Base-by-base conservation (phyloP, 2,329 filamentous ascomycete genomes). In the Penicillium sp. region DNA sequence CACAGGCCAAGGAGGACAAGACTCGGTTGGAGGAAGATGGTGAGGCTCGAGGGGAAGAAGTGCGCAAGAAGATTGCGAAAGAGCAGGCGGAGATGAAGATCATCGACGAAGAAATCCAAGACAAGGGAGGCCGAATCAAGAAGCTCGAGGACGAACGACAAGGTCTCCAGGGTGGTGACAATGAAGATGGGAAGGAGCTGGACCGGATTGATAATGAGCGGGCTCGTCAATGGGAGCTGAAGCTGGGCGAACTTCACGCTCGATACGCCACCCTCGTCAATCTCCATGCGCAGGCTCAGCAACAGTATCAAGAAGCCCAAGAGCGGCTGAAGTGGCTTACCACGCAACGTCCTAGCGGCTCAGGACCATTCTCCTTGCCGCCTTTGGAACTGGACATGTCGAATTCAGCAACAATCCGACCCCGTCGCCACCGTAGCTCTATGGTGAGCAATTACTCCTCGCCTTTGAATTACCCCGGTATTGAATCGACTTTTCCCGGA, bases 81-180 rank as follows among this genome's bases (percentile, higher is more conserved):
- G 78, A 80, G 59, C 77, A 80, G 56, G 62, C 67, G 8, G 73
- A 77, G 13, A 82, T 86, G 73, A 86, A 83, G 60, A 66, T 71
- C 7, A 74, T 88, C 39, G 86, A 88, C 55, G 85, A 88, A 43
- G 82, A 84, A 52, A 83, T 87, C 48, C 82, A 82, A 58, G 80
- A 86, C 61, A 86, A 83, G 62, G 84, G 83, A 24, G 78, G 77
- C 3, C 80, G 84, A 48, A 83, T 87, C 70, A 86, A 87, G 73
- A 78, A 80, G 37, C 74, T 88, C 7, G 85, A 88, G 67, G 82
- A 85, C 56, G 81, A 86, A 68, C 73, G 81, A 58, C 80, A 84
- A 66, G 77, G 77, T 37, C 68, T 77, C 37, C 77, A 79, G 19
- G 75, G 73, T n/a, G 75, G 74, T 22, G 78, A 80, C 52, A 80